phyloP scores from a whole-genome alignment of 306 rosid species.

The Castanea mollissima region DNA sequence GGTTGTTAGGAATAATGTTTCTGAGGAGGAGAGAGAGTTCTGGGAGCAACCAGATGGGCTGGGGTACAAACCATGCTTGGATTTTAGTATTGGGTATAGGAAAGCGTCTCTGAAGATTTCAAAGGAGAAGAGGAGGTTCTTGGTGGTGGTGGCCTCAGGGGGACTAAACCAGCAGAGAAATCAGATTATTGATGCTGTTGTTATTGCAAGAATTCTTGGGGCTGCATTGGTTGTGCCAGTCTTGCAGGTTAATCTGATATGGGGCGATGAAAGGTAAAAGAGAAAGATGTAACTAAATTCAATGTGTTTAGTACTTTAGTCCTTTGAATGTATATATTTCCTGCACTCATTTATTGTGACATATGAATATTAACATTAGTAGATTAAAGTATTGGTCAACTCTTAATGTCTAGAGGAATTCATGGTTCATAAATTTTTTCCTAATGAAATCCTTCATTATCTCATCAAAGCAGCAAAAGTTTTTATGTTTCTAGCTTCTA shows the following conservation, averaged over 20 bases:
- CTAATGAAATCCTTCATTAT: too few species aligned
- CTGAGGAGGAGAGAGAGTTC: conserved; percentile 40
- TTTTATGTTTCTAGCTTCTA: too few species aligned
- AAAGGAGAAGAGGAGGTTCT: conserved; percentile 45
- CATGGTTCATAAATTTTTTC: too few species aligned
- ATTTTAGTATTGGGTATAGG: conserved; percentile 46
- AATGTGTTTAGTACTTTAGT: not conserved
- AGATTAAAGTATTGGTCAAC: too few species aligned
- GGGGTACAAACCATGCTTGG: conserved; percentile 44
- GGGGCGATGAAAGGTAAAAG: conserved; percentile 57
- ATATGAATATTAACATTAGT: too few species aligned
- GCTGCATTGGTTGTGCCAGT: conserved; percentile 53
- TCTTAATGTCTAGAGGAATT: too few species aligned
- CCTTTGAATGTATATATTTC: not conserved
- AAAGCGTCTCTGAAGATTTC: conserved; percentile 29
- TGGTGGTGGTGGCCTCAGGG: conserved; percentile 55
- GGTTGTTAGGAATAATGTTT: conserved; percentile 26
- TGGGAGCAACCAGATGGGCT: conserved; percentile 53
- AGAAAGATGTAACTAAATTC: not conserved
- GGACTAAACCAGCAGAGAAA: conserved; percentile 66
- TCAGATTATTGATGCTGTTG: conserved; percentile 59
- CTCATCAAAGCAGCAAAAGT: too few species aligned
- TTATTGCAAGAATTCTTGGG: conserved; percentile 53
- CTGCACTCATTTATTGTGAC: too few species aligned
- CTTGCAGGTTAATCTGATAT: conserved; percentile 52